A percentile compares a stretch with the other conserved stretches of the same genome.
phyloP scores from a whole-genome alignment of 441 rosid genomes.

The Manihot esculenta region DNA sequence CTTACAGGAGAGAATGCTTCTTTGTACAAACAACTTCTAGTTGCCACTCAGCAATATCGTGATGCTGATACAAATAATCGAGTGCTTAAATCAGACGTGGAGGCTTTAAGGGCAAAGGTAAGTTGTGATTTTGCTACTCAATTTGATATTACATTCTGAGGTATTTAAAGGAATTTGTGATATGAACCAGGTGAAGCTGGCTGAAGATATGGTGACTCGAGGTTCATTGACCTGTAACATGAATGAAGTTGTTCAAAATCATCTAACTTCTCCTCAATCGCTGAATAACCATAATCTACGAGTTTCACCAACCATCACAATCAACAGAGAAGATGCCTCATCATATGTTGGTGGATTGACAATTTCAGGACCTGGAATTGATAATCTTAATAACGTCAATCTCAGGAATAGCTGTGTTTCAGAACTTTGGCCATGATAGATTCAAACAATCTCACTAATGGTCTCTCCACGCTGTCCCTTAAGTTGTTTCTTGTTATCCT shows the following conservation, averaged over 20 bases:
- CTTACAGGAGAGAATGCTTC: slow-evolving; percentile 55
- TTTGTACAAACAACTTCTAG: slow-evolving; percentile 53
- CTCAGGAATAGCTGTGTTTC: slow-evolving; percentile 41
- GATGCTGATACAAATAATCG: slow-evolving; percentile 59
- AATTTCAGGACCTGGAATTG: background rate
- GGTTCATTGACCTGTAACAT: slow-evolving; percentile 48
- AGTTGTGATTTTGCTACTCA: too few species aligned
- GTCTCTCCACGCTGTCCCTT: too few species aligned
- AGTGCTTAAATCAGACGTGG: slow-evolving; percentile 71
- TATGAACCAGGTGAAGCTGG: slow-evolving; percentile 63
- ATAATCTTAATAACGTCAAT: background rate
- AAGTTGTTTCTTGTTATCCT: too few species aligned
- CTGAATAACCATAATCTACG: slow-evolving; percentile 20
- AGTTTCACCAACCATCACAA: slow-evolving; percentile 55
- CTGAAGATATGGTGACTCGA: slow-evolving; percentile 69
- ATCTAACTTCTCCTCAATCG: slow-evolving; percentile 28
- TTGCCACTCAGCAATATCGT: slow-evolving; percentile 49
- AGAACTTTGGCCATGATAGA: slow-evolving; percentile 48
- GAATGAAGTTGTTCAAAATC: slow-evolving; percentile 49
- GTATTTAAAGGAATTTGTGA: too few species aligned
- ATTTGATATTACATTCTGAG: too few species aligned
- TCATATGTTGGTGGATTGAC: background rate
- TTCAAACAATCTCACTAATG: too few species aligned
- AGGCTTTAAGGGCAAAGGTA: slow-evolving; percentile 82
- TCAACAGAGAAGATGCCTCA: slow-evolving; percentile 39